Evolutionary conservation across 2,329 filamentous ascomycete genomes (phyloP).

Genomic region (Pestalotiopsis sp.): DNA sequence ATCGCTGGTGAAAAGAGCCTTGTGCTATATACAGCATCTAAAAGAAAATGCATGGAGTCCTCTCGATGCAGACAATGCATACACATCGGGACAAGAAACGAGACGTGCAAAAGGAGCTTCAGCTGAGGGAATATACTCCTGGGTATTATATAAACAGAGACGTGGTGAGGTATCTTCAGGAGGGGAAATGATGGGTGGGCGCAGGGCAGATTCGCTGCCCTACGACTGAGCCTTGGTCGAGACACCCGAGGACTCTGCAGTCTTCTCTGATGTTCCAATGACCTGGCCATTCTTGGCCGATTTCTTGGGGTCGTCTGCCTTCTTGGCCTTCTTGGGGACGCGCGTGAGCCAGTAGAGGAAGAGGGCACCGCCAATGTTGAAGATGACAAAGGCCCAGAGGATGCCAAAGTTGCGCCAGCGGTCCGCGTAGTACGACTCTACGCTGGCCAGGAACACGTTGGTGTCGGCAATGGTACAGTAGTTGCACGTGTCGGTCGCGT

Average conservation of each 20-base stretch:
- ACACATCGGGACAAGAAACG: neutral
- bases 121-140: neutral
- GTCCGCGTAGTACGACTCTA: constrained; percentile 46
- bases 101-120: neutral
- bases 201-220: neutral
- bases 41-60: neutral
- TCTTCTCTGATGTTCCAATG: neutral
- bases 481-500: constrained; percentile 43
- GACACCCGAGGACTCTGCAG: neutral
- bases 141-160: neutral
- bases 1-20: neutral
- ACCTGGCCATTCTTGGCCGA: neutral
- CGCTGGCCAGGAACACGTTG: constrained; percentile 35
- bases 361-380: constrained; percentile 53
- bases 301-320: constrained; percentile 15
- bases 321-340: constrained; percentile 38
- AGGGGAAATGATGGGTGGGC: neutral
- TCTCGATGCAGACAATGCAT: neutral
- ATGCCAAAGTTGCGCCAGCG: constrained; percentile 59
- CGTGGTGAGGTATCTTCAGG: neutral
- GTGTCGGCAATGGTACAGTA: constrained; percentile 39
- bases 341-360: constrained; percentile 50
- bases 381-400: constrained; percentile 52
- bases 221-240: constrained; percentile 1
- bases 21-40: neutral